Conservation (phyloP, 352 stramenopile genomes). For the Nothophytophthora sp. region DNA sequence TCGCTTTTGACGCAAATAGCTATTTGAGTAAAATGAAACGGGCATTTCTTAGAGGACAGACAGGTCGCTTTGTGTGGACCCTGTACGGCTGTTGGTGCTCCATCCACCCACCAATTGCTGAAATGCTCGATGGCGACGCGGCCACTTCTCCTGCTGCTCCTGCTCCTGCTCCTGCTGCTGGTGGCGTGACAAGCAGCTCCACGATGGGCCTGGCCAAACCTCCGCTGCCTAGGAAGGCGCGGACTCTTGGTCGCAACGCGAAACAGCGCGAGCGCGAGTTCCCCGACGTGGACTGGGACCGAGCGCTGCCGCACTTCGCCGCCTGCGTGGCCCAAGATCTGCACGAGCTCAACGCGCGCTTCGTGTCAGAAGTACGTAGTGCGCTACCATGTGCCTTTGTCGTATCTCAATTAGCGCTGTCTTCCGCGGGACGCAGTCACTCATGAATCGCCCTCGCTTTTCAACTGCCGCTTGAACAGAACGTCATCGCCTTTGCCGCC, state of each 20-base stretch:
- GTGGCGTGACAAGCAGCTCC: background rate
- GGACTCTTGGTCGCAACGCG: constrained; percentile 4
- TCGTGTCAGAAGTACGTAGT: constrained; percentile 28
- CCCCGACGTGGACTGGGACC: constrained; percentile 30
- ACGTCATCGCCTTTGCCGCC: constrained; percentile 28
- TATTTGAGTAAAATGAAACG: background rate
- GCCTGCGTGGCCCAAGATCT: constrained; percentile 36
- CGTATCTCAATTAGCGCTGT: no score
- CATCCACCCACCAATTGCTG: background rate
- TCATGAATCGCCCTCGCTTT: background rate
- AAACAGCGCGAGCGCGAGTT: constrained; percentile 21
- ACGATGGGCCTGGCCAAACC: constrained; percentile 10
- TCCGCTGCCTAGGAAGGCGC: constrained; percentile 16
- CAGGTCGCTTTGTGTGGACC: background rate
- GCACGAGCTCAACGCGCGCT: constrained; percentile 35
- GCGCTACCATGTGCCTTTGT: background rate
- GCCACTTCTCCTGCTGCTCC: background rate
- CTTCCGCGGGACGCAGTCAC: no score
- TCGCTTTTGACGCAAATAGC: constrained; percentile 2
- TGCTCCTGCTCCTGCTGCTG: background rate
- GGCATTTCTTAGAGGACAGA: background rate
- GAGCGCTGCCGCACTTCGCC: constrained; percentile 41
- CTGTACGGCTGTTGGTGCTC: background rate
- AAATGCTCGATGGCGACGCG: constrained; percentile 9
- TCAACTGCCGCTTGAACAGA: constrained; percentile 5